phyloP scores from a whole-genome alignment of 2,329 filamentous ascomycete species.

The Rugonectria rugulosa region DNA sequence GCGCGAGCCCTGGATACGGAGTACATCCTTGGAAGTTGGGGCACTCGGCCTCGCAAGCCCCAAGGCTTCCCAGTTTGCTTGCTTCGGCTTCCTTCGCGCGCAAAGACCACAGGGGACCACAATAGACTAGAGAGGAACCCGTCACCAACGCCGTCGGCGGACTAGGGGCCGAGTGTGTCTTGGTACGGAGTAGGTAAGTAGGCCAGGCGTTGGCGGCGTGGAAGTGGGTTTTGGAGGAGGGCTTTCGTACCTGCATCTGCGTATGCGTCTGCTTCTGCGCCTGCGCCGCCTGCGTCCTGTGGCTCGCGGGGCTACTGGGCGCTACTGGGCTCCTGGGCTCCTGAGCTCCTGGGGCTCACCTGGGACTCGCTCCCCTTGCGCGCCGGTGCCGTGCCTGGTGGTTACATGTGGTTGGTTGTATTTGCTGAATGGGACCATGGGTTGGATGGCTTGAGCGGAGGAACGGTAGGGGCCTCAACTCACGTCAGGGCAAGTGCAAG shows the following conservation, averaged over 20 bases:
- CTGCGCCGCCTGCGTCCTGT: constrained; percentile 1
- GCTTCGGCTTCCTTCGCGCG: neutral
- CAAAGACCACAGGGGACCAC: neutral
- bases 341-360: too few relatives aligned
- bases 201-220: constrained; percentile 1
- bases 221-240: neutral
- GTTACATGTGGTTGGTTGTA: constrained; percentile 9
- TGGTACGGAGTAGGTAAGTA: constrained; percentile 8
- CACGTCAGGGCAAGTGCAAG: too few relatives aligned
- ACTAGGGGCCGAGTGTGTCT: neutral
- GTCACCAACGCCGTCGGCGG: neutral
- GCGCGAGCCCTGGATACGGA: constrained; percentile 10
- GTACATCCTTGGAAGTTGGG: constrained; percentile 3
- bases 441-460: neutral
- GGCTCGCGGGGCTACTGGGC: too few relatives aligned
- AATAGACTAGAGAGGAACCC: neutral
- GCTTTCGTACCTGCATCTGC: constrained; percentile 18
- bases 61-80: constrained; percentile 4
- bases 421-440: neutral
- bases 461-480: neutral
- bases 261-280: constrained; percentile 1
- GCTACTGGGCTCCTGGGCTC: too few relatives aligned
- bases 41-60: neutral
- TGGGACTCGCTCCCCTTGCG: too few relatives aligned
- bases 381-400: too few relatives aligned